A percentile compares a stretch with the other conserved stretches of the same genome.
These are phyloP conservation scores for Penicillium sp. DNA, from an alignment of 2,329 filamentous ascomycete genomes.

Conservation along the genomic window DNA sequence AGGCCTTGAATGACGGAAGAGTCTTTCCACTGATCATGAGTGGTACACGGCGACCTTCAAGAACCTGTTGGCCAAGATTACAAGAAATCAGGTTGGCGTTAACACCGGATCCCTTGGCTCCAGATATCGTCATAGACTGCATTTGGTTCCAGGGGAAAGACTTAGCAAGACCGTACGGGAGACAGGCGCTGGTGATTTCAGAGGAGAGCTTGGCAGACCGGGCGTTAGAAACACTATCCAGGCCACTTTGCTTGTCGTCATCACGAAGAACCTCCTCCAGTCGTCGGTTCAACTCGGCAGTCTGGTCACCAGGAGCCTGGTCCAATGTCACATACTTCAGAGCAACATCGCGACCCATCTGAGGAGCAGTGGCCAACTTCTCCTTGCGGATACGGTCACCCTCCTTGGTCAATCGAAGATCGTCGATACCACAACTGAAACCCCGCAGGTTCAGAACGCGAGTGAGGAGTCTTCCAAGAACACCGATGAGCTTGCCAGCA, in stretches of 20 bases:
- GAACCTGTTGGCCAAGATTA: conserved; percentile 92
- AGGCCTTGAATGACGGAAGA: conserved; percentile 88
- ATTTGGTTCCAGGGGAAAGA: conserved; percentile 96
- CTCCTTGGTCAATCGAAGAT: conserved; percentile 77
- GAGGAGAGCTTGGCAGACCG: conserved; percentile 70
- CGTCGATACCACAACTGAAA: conserved; percentile 96
- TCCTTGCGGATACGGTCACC: conserved; percentile 72
- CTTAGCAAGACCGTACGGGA: conserved; percentile 82
- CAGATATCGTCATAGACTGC: conserved; percentile 97
- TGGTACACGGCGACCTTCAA: conserved; percentile 92
- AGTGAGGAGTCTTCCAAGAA: conserved; percentile 84
- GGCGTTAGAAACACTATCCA: conserved; percentile 85
- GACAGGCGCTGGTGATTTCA: conserved; percentile 72
- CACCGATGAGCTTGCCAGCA: conserved; percentile 84
- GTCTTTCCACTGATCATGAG: conserved; percentile 98
- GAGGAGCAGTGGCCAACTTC: conserved; percentile 65
- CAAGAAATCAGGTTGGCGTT: conserved; percentile 98
- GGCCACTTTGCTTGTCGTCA: conserved; percentile 81
- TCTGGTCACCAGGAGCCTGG: conserved; percentile 61
- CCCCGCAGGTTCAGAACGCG: conserved; percentile 89
- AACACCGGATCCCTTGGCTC: conserved; percentile 88
- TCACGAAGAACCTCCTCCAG: conserved; percentile 89
- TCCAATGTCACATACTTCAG: conserved; percentile 84
- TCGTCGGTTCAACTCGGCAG: conserved; percentile 71
- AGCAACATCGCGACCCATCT: conserved; percentile 75